These are phyloP conservation scores for Hymenoscyphus repandus DNA, from an alignment of 2,329 filamentous ascomycete genomes.

Conservation along the genomic window DNA sequence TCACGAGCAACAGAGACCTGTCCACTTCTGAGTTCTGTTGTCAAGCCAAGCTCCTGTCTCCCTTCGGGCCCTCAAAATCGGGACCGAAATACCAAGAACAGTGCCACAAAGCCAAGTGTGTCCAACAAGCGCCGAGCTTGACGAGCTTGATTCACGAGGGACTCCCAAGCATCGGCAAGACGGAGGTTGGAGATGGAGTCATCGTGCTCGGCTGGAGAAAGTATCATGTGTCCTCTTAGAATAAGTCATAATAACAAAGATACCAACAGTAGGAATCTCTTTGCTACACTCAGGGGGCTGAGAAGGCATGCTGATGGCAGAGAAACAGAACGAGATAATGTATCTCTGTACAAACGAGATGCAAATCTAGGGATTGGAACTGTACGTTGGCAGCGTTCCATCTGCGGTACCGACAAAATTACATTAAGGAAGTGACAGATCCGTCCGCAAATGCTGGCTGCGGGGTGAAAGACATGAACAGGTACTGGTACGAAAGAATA, in stretches of 20 bases:
- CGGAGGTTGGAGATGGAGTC: neutral
- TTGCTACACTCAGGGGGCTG: neutral
- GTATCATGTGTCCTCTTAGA: neutral
- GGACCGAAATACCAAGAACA: neutral
- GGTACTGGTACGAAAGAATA: neutral
- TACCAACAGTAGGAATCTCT: neutral
- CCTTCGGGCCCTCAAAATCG: neutral
- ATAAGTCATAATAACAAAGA: neutral
- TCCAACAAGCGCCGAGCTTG: conserved; percentile 1
- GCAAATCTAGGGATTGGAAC: too few relatives aligned
- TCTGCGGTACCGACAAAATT: conserved; percentile 1
- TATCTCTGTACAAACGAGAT: neutral
- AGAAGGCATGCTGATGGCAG: neutral
- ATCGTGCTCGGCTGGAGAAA: neutral
- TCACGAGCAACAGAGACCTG: too few relatives aligned
- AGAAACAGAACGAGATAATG: neutral
- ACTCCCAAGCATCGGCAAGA: neutral
- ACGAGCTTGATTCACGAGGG: neutral
- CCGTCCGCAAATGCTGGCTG: neutral
- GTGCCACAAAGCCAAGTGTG: neutral
- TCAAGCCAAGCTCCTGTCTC: neutral
- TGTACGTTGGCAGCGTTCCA: neutral
- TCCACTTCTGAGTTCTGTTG: too few relatives aligned
- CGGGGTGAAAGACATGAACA: neutral
- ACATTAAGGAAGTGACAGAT: neutral